phyloP scores from a whole-genome alignment of 2,329 filamentous ascomycete genomes.

The Seiridium cupressi region DNA sequence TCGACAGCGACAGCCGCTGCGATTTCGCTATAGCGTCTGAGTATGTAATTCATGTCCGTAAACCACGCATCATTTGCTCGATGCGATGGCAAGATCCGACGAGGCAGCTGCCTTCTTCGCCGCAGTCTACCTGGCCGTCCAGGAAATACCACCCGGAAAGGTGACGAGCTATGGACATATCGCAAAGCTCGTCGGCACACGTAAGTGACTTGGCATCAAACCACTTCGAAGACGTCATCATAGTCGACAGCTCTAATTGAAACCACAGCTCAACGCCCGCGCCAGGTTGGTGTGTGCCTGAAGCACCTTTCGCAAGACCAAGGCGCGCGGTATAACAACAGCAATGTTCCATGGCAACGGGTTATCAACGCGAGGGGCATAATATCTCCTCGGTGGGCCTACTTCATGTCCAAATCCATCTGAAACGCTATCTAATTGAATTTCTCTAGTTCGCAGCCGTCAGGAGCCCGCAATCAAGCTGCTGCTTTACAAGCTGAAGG shows the following conservation, averaged over 20 bases:
- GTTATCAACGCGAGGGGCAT: slow-evolving; percentile 85
- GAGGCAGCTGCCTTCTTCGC: slow-evolving; percentile 73
- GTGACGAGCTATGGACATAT: slow-evolving; percentile 90
- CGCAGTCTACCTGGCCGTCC: slow-evolving; percentile 79
- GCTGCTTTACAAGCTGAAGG: slow-evolving; percentile 49
- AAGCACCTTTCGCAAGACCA: slow-evolving; percentile 72
- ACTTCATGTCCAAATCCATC: neutral
- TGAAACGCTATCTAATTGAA: neutral
- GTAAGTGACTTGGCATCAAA: slow-evolving; percentile 44
- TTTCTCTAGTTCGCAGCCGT: slow-evolving; percentile 43
- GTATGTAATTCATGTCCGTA: neutral
- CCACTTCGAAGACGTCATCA: too few species aligned
- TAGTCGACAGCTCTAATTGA: neutral
- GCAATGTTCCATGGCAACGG: slow-evolving; percentile 90
- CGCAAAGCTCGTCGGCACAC: slow-evolving; percentile 68
- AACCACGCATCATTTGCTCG: neutral
- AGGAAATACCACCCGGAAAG: slow-evolving; percentile 78
- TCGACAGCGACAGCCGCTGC: too few species aligned
- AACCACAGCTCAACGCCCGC: slow-evolving; percentile 63
- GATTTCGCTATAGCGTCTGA: too few species aligned
- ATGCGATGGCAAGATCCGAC: slow-evolving; percentile 65
- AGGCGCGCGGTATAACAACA: slow-evolving; percentile 60
- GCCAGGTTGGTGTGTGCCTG: slow-evolving; percentile 87
- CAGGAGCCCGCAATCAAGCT: slow-evolving; percentile 49
- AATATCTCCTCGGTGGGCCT: slow-evolving; percentile 73